Percentiles rank a stretch among this genome's conserved stretches.
phyloP scores from a whole-genome alignment of 306 rosid species.

The Casuarina cunninghamiana region DNA sequence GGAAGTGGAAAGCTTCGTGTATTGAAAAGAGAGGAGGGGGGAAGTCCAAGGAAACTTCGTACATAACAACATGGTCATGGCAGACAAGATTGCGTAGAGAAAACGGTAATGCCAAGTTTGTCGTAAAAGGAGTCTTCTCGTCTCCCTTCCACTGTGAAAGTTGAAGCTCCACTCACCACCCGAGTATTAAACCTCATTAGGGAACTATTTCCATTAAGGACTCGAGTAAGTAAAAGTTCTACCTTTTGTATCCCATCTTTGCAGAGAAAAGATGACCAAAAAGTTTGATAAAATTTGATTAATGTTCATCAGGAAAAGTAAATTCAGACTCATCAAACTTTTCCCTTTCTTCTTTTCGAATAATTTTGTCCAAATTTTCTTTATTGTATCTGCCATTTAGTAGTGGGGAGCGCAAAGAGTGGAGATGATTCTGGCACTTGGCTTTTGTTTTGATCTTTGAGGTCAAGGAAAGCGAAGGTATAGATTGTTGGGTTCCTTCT shows the following conservation, averaged over 20 bases:
- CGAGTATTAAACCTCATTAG: no score
- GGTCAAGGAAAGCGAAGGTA: slow-evolving; percentile 8
- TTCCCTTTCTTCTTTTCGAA: neutral
- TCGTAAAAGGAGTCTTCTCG: neutral
- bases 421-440: neutral
- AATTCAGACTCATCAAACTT: no score
- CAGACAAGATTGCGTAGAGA: neutral
- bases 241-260: no score
- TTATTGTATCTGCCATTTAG: neutral
- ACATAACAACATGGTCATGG: neutral
- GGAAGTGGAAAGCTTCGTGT: neutral
- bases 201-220: no score
- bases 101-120: neutral
- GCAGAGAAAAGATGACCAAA: no score
- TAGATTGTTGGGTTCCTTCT: neutral
- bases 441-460: neutral
- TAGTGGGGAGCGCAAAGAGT: neutral
- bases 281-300: no score
- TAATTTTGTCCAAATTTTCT: neutral
- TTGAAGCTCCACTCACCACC: no score
- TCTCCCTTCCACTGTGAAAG: neutral
- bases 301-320: neutral
- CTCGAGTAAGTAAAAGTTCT: no score
- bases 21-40: neutral
- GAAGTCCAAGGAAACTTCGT: neutral